Conservation (phyloP, 2,329 filamentous ascomycete genomes). For the Cladophialophora carrionii region DNA sequence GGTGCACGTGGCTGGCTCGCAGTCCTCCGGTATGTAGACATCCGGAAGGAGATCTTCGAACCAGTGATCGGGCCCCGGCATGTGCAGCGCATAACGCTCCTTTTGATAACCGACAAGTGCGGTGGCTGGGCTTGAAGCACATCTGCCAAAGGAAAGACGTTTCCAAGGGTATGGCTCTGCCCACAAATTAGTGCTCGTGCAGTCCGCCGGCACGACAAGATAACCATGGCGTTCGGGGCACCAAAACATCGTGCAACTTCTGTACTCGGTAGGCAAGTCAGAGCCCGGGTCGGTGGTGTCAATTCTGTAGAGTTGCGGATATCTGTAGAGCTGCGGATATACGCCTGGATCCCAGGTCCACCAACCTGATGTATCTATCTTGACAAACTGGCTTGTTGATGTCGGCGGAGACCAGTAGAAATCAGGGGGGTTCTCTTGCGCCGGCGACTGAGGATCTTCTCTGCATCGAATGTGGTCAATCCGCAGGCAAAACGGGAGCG, state of each 20-base stretch:
- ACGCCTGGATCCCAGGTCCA: constrained; percentile 19
- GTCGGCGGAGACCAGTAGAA: constrained; percentile 21
- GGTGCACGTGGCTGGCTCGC: constrained; percentile 7
- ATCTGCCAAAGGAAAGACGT: constrained; percentile 19
- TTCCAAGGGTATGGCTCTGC: constrained; percentile 6
- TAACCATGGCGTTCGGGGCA: constrained; percentile 23
- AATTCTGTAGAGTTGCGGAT: background rate
- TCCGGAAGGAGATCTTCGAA: constrained; percentile 24
- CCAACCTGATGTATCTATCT: background rate
- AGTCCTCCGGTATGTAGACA: constrained; percentile 6
- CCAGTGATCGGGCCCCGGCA: constrained; percentile 22
- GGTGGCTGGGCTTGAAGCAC: background rate
- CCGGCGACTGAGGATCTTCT: background rate
- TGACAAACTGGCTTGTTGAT: background rate
- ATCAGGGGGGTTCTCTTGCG: background rate
- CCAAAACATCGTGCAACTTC: constrained; percentile 24
- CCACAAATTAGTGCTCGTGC: constrained; percentile 2
- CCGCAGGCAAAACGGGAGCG: constrained; percentile 15
- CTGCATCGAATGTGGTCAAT: constrained; percentile 5
- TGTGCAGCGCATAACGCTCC: constrained; percentile 7
- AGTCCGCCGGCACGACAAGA: constrained; percentile 21
- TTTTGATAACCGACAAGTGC: constrained; percentile 16
- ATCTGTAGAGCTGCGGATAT: background rate
- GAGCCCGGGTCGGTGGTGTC: background rate
- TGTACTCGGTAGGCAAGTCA: background rate